Evolutionary conservation across 805 yeast species (phyloP), one percentile per base, ranked within the genome.

Genomic region (Candida boidinii): DNA sequence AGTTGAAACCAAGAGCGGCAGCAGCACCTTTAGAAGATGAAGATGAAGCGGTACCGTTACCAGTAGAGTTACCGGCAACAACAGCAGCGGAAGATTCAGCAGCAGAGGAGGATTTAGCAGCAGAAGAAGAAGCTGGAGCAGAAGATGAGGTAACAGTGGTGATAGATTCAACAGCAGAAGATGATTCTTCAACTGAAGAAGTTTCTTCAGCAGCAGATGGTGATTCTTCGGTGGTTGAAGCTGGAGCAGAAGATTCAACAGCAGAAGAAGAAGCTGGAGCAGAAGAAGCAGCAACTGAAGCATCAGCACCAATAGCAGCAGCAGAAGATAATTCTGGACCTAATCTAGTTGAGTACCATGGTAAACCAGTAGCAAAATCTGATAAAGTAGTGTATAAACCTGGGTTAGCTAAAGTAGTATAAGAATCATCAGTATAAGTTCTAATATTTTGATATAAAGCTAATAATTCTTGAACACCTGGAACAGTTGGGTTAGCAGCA

Each of bases 391-490:
- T 24, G 17, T 33, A 29, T 26, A 36, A 36, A 1, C 33, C 38
- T 18, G 45, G 21, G 34, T 51, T 42, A 37, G 58, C 49, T 37
- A 65, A 49, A 23, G 70, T 64, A 28, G 70, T 65, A 49, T 62
- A 65, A n/a, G 65, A 51, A 32, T 62, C 57, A 44, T 65, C 68
- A 9, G 64, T 64, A 48, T 64, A 65, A 28, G 68, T 64, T 21
- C 43, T 45, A 23, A 55, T 59, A 20, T 44, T 41, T 27, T 41
- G 27, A 28, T 62, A 64, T 33, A 62, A 45, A 12, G 46, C 31
- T 8, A 64, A 44, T 29, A 64, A 48, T 11, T 41, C 54, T 3
- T 49, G 37, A 17, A 57, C 58, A 26, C 49, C 55, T 14, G 35
- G 44, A 14, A 33, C 30, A 11, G 51, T 37, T n/a, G n/a, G n/a